These are phyloP conservation scores for Plasmodium ovale DNA, from an alignment of 169 alveolate species.

Conservation along the genomic window DNA sequence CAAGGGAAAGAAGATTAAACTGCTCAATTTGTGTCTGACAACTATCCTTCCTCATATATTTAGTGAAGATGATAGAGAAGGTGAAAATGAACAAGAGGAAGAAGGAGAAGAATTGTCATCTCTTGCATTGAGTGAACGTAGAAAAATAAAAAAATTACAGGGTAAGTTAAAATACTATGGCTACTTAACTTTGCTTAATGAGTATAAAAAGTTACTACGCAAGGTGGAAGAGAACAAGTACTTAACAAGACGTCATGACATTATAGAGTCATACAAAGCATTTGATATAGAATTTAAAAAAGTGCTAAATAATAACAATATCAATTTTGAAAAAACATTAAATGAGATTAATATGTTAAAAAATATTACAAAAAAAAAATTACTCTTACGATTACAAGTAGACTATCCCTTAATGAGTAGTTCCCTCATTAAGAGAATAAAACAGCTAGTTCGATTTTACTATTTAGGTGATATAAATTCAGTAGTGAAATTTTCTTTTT, in stretches of 20 bases:
- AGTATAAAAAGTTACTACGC: constrained; percentile 40
- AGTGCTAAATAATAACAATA: constrained; percentile 30
- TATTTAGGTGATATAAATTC: constrained; percentile 63
- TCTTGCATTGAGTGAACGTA: constrained; percentile 39
- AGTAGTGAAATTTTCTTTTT: constrained; percentile 38
- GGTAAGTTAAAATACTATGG: constrained; percentile 24
- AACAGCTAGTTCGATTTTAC: constrained; percentile 37
- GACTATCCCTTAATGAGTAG: constrained; percentile 71
- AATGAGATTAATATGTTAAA: constrained; percentile 41
- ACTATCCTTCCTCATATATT: constrained; percentile 52
- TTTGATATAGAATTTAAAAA: constrained; percentile 33
- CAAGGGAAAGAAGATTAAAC: constrained; percentile 37
- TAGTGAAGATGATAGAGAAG: constrained; percentile 14
- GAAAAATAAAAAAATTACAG: constrained; percentile 22
- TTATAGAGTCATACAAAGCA: constrained; percentile 24
- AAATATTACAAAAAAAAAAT: constrained; percentile 29
- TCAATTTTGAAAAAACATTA: constrained; percentile 48
- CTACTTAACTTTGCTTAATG: constrained; percentile 38
- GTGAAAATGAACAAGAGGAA: background rate
- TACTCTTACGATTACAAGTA: constrained; percentile 28
- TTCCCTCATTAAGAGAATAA: constrained; percentile 16
- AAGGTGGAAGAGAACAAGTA: constrained; percentile 33
- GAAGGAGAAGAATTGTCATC: background rate
- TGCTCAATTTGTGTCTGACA: constrained; percentile 40
- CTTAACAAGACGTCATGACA: constrained; percentile 16